A percentile compares a stretch with the other conserved stretches of the same genome.
Evolutionary conservation across 108 stramenopile species (phyloP).

Genomic region (Tribonema minus): DNA sequence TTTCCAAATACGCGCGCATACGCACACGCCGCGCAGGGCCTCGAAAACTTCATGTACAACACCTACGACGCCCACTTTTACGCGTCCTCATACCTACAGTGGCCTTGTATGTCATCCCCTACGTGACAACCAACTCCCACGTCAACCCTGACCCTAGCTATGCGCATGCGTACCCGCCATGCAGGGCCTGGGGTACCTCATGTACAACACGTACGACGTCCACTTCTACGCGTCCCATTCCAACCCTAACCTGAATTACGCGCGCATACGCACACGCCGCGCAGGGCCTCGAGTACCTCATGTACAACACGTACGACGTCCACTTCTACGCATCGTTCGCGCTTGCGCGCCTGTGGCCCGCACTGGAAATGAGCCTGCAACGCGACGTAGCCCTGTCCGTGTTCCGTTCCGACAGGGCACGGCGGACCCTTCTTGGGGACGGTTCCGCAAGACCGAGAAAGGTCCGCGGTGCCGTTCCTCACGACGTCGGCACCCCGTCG

Average conservation of each 20-base stretch:
- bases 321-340: constrained; percentile 52
- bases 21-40: constrained; percentile 46
- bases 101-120: too few species aligned
- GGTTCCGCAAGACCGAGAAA: background rate
- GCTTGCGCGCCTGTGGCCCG: constrained; percentile 36
- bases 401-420: background rate
- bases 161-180: too few species aligned
- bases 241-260: too few species aligned
- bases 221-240: constrained; percentile 51
- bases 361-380: constrained; percentile 39
- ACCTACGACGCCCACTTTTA: constrained; percentile 53
- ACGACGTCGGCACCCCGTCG: background rate
- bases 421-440: background rate
- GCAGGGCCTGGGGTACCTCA: constrained; percentile 51
- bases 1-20: too few species aligned
- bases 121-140: too few species aligned
- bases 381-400: constrained; percentile 41
- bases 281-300: constrained; percentile 53
- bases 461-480: background rate
- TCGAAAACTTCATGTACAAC: constrained; percentile 55
- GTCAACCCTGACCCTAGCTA: too few species aligned
- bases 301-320: constrained; percentile 56
- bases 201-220: constrained; percentile 56
- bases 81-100: too few species aligned
- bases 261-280: too few species aligned